Evolutionary conservation across 202 grass and related monocot genomes (phyloP).

Genomic region (Schoenoplectus tabernaemontani): DNA sequence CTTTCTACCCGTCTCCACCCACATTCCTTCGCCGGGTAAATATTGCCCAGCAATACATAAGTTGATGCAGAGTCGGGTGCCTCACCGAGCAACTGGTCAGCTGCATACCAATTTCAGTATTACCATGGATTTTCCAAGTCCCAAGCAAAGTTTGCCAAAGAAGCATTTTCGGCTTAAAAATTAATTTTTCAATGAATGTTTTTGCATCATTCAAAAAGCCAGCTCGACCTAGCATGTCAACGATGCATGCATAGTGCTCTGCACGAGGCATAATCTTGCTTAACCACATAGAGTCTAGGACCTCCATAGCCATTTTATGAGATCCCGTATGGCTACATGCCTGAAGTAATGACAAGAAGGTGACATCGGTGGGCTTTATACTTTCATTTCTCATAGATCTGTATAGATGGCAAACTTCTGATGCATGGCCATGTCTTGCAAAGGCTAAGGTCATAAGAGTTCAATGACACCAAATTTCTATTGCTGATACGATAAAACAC

Average conservation of each 20-base stretch:
- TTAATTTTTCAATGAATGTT: slow-evolving; percentile 55
- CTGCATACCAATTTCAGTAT: slow-evolving; percentile 51
- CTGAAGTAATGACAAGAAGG: slow-evolving; percentile 75
- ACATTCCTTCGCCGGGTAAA: slow-evolving; percentile 55
- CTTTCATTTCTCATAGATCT: slow-evolving; percentile 56
- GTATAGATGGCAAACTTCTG: slow-evolving; percentile 41
- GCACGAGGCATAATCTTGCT: slow-evolving; percentile 43
- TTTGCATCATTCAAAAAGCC: slow-evolving; percentile 46
- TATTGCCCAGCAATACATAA: slow-evolving; percentile 68
- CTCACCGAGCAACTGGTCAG: slow-evolving; percentile 42
- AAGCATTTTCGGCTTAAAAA: slow-evolving; percentile 27
- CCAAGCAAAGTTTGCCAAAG: slow-evolving; percentile 83
- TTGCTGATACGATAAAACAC: slow-evolving; percentile 34
- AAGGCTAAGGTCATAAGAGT: slow-evolving; percentile 61
- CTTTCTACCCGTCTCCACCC: slow-evolving; percentile 45
- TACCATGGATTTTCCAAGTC: slow-evolving; percentile 60
- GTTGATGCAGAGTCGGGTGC: slow-evolving; percentile 39
- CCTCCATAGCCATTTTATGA: slow-evolving; percentile 51
- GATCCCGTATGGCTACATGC: slow-evolving; percentile 69
- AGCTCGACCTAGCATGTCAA: slow-evolving; percentile 66
- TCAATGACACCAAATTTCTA: slow-evolving; percentile 63
- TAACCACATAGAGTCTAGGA: slow-evolving; percentile 53
- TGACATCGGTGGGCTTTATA: slow-evolving; percentile 52
- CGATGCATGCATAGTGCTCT: slow-evolving; percentile 73
- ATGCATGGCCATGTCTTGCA: slow-evolving; percentile 52